Conservation (phyloP, 805 yeast species). For the Cyberlindnera bimundalis region DNA sequence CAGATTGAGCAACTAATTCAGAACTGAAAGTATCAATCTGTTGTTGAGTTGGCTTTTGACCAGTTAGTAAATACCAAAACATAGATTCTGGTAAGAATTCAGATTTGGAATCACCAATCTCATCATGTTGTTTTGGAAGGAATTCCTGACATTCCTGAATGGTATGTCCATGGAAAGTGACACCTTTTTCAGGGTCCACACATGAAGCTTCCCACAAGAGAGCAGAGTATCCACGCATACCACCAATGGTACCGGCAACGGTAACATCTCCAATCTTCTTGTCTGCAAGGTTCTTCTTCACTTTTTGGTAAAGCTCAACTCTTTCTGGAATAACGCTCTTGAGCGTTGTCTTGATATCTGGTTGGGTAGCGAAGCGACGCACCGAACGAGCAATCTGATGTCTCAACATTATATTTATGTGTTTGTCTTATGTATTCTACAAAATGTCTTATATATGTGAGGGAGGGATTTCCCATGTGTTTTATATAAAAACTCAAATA, state of each 20-base stretch:
- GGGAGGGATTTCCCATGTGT: no score
- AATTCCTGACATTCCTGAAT: slow-evolving; percentile 66
- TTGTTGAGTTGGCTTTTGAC: slow-evolving; percentile 59
- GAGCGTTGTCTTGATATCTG: slow-evolving; percentile 26
- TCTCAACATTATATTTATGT: slow-evolving; percentile 10
- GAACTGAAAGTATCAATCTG: slow-evolving; percentile 55
- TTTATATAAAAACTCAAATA: background rate
- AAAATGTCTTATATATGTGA: no score
- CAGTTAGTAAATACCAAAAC: slow-evolving; percentile 77
- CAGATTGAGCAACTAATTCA: slow-evolving; percentile 63
- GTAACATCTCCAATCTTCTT: slow-evolving; percentile 43
- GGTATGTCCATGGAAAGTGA: slow-evolving; percentile 74
- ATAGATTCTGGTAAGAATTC: slow-evolving; percentile 75
- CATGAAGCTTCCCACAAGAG: slow-evolving; percentile 80
- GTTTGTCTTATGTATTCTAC: no score
- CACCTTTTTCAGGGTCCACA: slow-evolving; percentile 73
- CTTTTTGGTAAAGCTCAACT: slow-evolving; percentile 35
- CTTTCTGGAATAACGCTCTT: slow-evolving; percentile 40
- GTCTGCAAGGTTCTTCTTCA: slow-evolving; percentile 35
- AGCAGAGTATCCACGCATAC: slow-evolving; percentile 76
- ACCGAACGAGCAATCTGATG: background rate
- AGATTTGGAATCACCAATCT: slow-evolving; percentile 32
- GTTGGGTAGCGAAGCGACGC: slow-evolving; percentile 16
- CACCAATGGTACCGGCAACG: slow-evolving; percentile 51
- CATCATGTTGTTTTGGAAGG: slow-evolving; percentile 50